phyloP scores from a whole-genome alignment of 257 asterid genomes.

The Ophiorrhiza pumila region DNA sequence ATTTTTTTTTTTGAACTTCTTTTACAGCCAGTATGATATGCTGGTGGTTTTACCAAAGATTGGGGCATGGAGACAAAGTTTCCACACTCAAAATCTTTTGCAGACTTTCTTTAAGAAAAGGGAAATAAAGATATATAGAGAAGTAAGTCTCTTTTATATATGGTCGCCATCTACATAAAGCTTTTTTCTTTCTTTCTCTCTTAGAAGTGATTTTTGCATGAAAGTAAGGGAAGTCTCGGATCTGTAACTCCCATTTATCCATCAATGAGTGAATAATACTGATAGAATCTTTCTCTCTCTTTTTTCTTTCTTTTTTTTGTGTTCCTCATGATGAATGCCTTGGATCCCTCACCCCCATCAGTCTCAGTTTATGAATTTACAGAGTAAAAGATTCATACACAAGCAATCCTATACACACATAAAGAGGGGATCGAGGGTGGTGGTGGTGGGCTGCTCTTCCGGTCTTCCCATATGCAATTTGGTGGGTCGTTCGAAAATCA shows the following conservation, averaged over 20 bases:
- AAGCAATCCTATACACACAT: conserved; percentile 8
- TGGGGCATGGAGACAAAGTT: conserved; percentile 76
- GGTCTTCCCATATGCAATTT: neutral
- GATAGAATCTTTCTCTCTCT: conserved; percentile 24
- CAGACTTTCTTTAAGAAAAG: conserved; percentile 51
- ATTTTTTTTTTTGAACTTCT: neutral
- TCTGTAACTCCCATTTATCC: conserved; percentile 36
- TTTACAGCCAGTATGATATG: neutral
- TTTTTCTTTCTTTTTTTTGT: conserved; percentile 13
- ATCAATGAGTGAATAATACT: conserved; percentile 26
- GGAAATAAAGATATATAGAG: conserved; percentile 26
- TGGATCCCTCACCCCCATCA: conserved; percentile 65
- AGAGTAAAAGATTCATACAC: conserved; percentile 28
- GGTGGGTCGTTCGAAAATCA: conserved; percentile 20
- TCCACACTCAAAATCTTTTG: conserved; percentile 70
- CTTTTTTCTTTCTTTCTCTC: conserved; percentile 31
- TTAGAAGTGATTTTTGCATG: conserved; percentile 58
- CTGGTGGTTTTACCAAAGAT: neutral
- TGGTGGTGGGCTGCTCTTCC: no score
- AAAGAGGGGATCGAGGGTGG: neutral
- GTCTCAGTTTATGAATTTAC: conserved; percentile 6
- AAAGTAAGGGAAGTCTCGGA: conserved; percentile 85
- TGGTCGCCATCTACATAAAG: conserved; percentile 55
- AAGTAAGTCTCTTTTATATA: conserved; percentile 41
- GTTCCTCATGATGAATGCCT: conserved; percentile 46